Conservation (phyloP, 108 stramenopile species). For the Cafeteria roenbergensis region DNA sequence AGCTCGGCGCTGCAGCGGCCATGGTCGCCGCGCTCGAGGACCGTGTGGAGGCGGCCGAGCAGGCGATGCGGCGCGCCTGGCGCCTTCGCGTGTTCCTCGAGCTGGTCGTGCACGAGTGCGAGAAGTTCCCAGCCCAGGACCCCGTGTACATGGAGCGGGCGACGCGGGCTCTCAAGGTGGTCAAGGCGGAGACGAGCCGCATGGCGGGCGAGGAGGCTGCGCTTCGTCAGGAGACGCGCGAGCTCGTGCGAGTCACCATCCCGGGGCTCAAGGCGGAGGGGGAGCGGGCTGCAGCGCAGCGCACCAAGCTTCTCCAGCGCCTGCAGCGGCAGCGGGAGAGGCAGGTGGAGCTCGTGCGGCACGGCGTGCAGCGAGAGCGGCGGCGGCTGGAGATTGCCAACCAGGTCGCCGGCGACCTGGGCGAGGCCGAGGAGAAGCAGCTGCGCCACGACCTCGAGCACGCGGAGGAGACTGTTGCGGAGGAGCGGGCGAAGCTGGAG, state of each 20-base stretch:
- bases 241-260: not conserved
- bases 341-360: not conserved
- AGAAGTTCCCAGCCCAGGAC: not conserved
- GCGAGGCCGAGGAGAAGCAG: not conserved
- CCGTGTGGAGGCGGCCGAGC: not conserved
- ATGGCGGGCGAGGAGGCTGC: not conserved
- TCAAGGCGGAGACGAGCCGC: not conserved
- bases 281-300: not conserved
- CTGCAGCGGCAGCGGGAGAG: not conserved
- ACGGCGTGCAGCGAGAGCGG: not conserved
- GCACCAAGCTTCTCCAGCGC: not conserved
- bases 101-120: not conserved
- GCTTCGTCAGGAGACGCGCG: not conserved
- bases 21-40: not conserved
- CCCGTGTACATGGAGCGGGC: not conserved
- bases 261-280: not conserved
- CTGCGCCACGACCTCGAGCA: not conserved
- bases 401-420: not conserved
- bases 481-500: not conserved
- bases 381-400: not conserved
- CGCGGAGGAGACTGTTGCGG: not conserved
- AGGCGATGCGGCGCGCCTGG: not conserved
- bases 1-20: not conserved
- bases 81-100: not conserved
- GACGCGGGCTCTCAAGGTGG: not conserved